phyloP scores from a whole-genome alignment of 2,329 filamentous ascomycete genomes.

The Diaporthe nobilis region DNA sequence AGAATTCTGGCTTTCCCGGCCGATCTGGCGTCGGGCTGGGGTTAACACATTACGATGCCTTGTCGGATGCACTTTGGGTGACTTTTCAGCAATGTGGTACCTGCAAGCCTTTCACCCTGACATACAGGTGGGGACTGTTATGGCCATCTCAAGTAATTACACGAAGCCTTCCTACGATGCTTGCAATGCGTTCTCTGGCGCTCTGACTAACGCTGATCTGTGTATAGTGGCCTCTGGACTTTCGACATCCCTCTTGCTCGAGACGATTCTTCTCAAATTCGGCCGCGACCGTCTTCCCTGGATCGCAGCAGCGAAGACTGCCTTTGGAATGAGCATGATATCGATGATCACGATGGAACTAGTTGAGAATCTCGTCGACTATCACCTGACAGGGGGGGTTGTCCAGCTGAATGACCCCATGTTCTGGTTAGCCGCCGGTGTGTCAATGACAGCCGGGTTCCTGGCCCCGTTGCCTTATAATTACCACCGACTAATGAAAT shows the following conservation, averaged over 20 bases:
- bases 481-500: neutral
- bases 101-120: neutral
- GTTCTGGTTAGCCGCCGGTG: neutral
- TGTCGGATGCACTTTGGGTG: neutral
- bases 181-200: neutral
- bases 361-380: neutral
- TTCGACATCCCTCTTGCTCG: constrained; percentile 3
- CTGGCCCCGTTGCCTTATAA: neutral
- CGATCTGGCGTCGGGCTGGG: neutral
- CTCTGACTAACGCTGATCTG: neutral
- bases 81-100: neutral
- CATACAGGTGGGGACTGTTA: neutral
- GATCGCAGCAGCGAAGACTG: neutral
- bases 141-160: neutral
- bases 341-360: neutral
- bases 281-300: neutral
- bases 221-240: neutral
- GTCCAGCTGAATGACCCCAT: neutral
- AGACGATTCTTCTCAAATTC: neutral
- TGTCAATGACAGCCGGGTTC: neutral
- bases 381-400: neutral
- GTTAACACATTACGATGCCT: neutral
- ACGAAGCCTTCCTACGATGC: fast-evolving
- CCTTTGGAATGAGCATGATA: constrained; percentile 3
- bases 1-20: neutral